Percentiles rank a stretch among this genome's conserved stretches.
Conservation (phyloP, 1,284 basidiomycete genomes). For the Lignosus rhinocerotis region DNA sequence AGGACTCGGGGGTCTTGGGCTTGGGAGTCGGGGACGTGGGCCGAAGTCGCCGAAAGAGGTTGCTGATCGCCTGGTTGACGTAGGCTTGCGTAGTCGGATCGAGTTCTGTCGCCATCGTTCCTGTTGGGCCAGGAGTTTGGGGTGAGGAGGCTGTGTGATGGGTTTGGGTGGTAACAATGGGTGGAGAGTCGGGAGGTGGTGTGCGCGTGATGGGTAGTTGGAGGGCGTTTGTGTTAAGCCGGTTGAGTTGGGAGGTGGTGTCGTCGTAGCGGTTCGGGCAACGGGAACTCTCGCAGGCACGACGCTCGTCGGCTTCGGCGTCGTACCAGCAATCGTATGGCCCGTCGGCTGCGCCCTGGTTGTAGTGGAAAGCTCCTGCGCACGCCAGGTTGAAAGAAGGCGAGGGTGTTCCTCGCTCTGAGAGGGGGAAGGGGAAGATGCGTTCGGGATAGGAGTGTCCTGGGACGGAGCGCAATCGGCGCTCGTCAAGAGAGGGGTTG, state of each 20-base stretch:
- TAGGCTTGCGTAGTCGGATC: neutral
- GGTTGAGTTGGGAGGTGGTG: conserved; percentile 1
- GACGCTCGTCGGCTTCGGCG: conserved; percentile 1
- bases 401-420: too few relatives aligned
- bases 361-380: neutral
- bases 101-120: neutral
- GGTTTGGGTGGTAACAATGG: neutral
- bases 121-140: neutral
- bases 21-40: neutral
- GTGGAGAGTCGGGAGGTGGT: neutral
- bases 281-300: neutral
- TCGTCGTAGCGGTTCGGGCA: neutral
- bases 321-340: conserved; percentile 2
- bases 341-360: neutral
- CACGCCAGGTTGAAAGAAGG: neutral
- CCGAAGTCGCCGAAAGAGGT: neutral
- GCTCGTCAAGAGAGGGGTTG: conserved; percentile 1
- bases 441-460: neutral
- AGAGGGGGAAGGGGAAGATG: neutral
- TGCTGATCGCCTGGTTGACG: neutral
- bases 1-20: conserved; percentile 6
- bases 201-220: neutral
- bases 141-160: neutral
- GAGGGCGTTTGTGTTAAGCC: neutral
- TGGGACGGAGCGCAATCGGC: conserved; percentile 3